Evolutionary conservation across 805 yeast species (phyloP).

Genomic region (Wickerhamomyces tratensis): DNA sequence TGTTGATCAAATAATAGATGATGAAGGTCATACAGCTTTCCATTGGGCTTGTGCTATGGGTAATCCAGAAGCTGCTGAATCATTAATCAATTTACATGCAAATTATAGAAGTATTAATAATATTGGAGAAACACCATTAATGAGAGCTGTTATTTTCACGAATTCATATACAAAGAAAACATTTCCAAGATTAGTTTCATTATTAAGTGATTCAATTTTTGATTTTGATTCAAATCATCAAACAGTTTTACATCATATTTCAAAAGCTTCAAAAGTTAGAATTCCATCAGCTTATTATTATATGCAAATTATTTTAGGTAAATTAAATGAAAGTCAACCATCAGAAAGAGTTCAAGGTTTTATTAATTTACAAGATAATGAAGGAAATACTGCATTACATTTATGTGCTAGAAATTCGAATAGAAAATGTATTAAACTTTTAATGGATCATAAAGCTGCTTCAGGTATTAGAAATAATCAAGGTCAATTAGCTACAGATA

Average conservation of each 20-base stretch:
- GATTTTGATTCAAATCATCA: slow-evolving; percentile 65
- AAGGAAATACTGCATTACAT: slow-evolving; percentile 76
- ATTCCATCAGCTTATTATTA: slow-evolving; percentile 79
- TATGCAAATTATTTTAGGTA: slow-evolving; percentile 64
- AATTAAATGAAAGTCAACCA: slow-evolving; percentile 55
- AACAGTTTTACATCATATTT: slow-evolving; percentile 82
- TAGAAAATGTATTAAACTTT: slow-evolving; percentile 37
- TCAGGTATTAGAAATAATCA: slow-evolving; percentile 29
- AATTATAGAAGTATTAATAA: slow-evolving; percentile 49
- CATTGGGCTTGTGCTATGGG: slow-evolving; percentile 99
- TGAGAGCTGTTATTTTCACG: slow-evolving; percentile 78
- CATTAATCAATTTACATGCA: slow-evolving; percentile 70
- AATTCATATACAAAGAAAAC: slow-evolving; percentile 77
- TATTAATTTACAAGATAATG: slow-evolving; percentile 57
- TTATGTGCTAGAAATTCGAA: slow-evolving; percentile 57
- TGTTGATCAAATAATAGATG: slow-evolving; percentile 74
- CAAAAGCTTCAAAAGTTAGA: slow-evolving; percentile 55
- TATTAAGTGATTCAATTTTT: slow-evolving; percentile 68
- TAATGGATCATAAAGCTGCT: slow-evolving; percentile 39
- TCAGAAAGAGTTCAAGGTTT: slow-evolving; percentile 51
- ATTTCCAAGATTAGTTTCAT: slow-evolving; percentile 68
- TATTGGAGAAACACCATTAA: slow-evolving; percentile 79
- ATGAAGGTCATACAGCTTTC: slow-evolving; percentile 88
- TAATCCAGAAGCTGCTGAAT: slow-evolving; percentile 63
- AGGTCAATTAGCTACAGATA: slow-evolving; percentile 17